Base-by-base conservation (phyloP, 306 rosid genomes). In the Pueraria montana region DNA sequence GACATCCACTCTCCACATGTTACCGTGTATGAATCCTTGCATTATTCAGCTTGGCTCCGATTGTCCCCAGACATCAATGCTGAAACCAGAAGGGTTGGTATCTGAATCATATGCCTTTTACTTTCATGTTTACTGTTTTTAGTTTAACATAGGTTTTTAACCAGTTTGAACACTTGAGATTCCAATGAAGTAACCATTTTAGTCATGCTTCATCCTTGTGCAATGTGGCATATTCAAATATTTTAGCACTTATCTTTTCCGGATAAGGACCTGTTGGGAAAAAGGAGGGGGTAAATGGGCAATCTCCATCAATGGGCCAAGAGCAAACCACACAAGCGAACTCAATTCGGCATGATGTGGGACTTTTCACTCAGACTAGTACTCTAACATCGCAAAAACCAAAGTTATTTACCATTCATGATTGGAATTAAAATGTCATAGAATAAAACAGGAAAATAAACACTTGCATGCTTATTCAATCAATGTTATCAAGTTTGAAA, bases 1-100 rank as follows among this genome's bases (percentile, higher is more conserved):
- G 97, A 93, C 82, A 95, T 93, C 50, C 94, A 90, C 77, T 90
- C 94, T 88, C 94, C 94, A 83, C 69, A 88, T 83, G 92, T 90
- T 46, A 90, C 94, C 0, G 75, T 88, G 3, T 85, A 87, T 14
- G 94, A 90, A 78, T 88, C 94, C 27, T 85, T 90, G 87, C 79
- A 85, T 67, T 90, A 88, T 72, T 90, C 94, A 10, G 89, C 94
- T 4, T 88, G 92, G 92, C 87, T 90, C 12, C 87, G 94, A 46
- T 85, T 90, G 86, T 82, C 92, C 11, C 53, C 83, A 0, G 90
- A 83, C 36, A 79, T 87, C 45, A 59, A 88, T 79, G 80, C 83
- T 8, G 88, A 87, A 79, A 72, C 87, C 38, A 85, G 92, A 14
- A 88, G 81, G 90, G 94, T 90, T 46, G 21, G 86, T 72, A 83